A percentile compares a stretch with the other conserved stretches of the same genome.
Conservation (phyloP, 768 basidiomycete genomes). For the Trametes punicea region DNA sequence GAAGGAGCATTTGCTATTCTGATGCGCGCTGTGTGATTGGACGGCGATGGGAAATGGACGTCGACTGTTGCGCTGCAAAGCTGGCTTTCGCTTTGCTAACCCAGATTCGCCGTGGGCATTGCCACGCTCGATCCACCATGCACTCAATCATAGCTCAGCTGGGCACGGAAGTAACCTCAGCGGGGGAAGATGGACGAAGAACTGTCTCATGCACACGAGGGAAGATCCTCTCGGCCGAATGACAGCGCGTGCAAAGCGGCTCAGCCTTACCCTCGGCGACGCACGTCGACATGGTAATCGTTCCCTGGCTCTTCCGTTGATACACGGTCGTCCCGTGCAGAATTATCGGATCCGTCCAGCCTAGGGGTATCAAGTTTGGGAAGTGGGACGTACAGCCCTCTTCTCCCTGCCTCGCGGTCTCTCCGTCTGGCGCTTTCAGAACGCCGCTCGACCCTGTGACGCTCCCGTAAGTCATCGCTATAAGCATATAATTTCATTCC, state of each 20-base stretch:
- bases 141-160: neutral
- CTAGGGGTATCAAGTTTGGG: slow-evolving; percentile 1
- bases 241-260: slow-evolving; percentile 3
- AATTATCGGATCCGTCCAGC: neutral
- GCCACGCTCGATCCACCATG: slow-evolving; percentile 1
- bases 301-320: slow-evolving; percentile 9
- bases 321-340: neutral
- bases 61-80: neutral
- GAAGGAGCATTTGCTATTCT: slow-evolving; percentile 4
- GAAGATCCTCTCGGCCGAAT: neutral
- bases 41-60: neutral
- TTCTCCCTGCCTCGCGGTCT: slow-evolving; percentile 1
- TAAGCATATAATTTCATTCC: slow-evolving; percentile 13
- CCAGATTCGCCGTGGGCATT: neutral
- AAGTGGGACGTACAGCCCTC: slow-evolving; percentile 10
- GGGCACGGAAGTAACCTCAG: neutral
- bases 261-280: slow-evolving; percentile 4
- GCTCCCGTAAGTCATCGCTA: slow-evolving; percentile 7
- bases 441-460: slow-evolving; percentile 13
- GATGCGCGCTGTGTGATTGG: neutral
- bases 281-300: slow-evolving; percentile 19
- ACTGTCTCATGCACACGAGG: neutral
- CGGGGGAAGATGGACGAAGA: neutral
- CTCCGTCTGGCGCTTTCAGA: slow-evolving; percentile 12
- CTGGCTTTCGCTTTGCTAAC: neutral